A percentile compares a stretch with the other conserved stretches of the same genome.
Evolutionary conservation across 257 asterid species (phyloP).

Genomic region (Petrea volubilis): DNA sequence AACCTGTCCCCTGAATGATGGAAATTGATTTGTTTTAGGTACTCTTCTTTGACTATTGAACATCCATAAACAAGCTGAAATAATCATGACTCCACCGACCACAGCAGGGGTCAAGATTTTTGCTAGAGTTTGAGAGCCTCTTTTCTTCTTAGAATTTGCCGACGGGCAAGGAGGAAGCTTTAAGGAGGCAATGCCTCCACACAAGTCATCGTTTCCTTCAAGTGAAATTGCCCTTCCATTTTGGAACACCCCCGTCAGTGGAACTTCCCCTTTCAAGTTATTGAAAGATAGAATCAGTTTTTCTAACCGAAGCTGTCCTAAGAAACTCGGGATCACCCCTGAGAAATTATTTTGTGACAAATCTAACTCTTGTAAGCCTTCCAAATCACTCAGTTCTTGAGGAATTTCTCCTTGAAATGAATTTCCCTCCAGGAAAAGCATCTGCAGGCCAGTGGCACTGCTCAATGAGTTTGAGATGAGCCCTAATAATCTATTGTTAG

Average conservation of each 20-base stretch:
- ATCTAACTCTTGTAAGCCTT: slow-evolving; percentile 21
- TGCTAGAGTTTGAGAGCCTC: background rate
- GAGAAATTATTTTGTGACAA: slow-evolving; percentile 27
- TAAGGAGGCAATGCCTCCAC: slow-evolving; percentile 22
- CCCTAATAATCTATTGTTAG: slow-evolving; percentile 27
- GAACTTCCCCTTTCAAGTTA: background rate
- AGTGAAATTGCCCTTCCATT: slow-evolving; percentile 22
- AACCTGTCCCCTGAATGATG: background rate
- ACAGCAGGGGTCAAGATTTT: background rate
- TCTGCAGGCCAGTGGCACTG: slow-evolving; percentile 9
- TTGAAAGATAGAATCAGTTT: background rate
- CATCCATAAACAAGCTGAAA: background rate
- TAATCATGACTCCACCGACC: background rate
- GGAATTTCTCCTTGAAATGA: slow-evolving; percentile 31
- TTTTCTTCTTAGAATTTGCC: background rate
- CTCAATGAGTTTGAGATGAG: slow-evolving; percentile 21
- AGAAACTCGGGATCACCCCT: slow-evolving; percentile 20
- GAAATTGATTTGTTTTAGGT: background rate
- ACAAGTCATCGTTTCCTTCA: slow-evolving; percentile 15
- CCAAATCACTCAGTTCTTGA: slow-evolving; percentile 9
- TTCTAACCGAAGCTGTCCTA: background rate
- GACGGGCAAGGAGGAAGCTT: background rate
- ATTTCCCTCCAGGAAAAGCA: slow-evolving; percentile 15
- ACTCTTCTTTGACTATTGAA: background rate
- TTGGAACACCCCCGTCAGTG: background rate